These are phyloP conservation scores for Deinandra increscens DNA, from an alignment of 129 eudicot species.

Conservation along the genomic window DNA sequence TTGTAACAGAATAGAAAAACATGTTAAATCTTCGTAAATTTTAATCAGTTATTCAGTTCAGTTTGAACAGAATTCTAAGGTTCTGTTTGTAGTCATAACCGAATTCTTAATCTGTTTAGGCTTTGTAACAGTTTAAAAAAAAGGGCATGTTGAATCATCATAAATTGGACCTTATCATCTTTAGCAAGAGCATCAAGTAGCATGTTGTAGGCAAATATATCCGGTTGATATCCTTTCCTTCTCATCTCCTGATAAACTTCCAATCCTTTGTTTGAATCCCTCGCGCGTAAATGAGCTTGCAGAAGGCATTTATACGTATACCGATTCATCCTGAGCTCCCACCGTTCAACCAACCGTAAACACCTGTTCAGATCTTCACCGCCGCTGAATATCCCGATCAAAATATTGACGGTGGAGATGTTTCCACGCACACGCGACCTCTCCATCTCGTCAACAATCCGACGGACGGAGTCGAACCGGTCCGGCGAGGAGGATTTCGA, in stretches of 20 bases:
- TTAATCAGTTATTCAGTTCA: no score
- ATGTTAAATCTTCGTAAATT: no score
- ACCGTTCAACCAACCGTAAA: conserved; percentile 57
- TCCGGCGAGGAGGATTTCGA: conserved; percentile 48
- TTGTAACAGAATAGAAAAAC: no score
- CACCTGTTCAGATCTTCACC: conserved; percentile 59
- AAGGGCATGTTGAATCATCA: not conserved
- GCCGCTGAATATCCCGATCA: conserved; percentile 64
- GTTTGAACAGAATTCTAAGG: no score
- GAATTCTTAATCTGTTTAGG: no score
- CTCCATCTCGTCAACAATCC: conserved; percentile 61
- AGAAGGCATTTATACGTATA: conserved; percentile 73
- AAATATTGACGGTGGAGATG: conserved; percentile 74
- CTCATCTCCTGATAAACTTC: conserved; percentile 55
- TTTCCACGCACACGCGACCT: conserved; percentile 45
- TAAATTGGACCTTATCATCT: conserved; percentile 57
- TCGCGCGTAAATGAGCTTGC: conserved; percentile 72
- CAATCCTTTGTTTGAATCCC: conserved; percentile 42
- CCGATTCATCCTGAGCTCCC: conserved; percentile 76
- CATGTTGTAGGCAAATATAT: conserved; percentile 70
- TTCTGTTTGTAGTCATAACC: no score
- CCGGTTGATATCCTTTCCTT: conserved; percentile 57
- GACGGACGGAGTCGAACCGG: conserved; percentile 39
- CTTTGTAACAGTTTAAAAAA: no score
- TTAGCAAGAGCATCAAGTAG: conserved; percentile 83